Evolutionary conservation across 2,329 filamentous ascomycete species (phyloP), one percentile per base, ranked within the genome.

Genomic region (Trematosphaeria pertusa): DNA sequence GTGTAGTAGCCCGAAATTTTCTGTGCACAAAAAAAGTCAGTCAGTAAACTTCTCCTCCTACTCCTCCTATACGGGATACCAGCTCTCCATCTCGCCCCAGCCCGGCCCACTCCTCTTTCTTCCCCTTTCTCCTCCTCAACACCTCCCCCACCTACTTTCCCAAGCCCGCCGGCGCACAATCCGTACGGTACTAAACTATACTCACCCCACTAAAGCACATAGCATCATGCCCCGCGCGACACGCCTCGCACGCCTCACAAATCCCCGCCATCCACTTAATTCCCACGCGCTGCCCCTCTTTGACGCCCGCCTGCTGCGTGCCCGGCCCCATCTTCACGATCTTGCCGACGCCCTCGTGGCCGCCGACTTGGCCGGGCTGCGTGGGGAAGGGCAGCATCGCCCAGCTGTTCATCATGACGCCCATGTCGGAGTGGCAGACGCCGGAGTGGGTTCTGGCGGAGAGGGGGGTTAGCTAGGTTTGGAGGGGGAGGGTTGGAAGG

Each of bases 331-430:
- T 74, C 63, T 86, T 85, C 32, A 86, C 84, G 22, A 89, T 75
- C 41, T 79, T 80, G 32, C 84, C 84, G 1, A 88, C 81, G 14
- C 86, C 86, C 70, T 89, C 86, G 61, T 89, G 86, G 4, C 87
- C 87, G 32, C 86, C 86, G 3, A 87, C 79, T 65, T 87, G 85
- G 8, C 83, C 82, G 28, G 78, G 67, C 61, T 79, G 80, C 6
- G 83, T 86, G 26, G 81, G 82, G 52, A 73, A 75, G 2, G 83
- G 84, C 1, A 88, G 78, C 9, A 74, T 77, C 52, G 73, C 77
- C 78, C 82, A 87, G 5, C 58, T 42, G 59, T 75, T 77, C 41
- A 68, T 73, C 75, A 78, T 78, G 44, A 72, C 55, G 43, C 69
- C 82, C 51, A 83, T 72, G 60, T 87, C 84, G 2, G 79, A 83